Evolutionary conservation across 2,329 filamentous ascomycete genomes (phyloP).

Genomic region (Epicoccum nigrum): DNA sequence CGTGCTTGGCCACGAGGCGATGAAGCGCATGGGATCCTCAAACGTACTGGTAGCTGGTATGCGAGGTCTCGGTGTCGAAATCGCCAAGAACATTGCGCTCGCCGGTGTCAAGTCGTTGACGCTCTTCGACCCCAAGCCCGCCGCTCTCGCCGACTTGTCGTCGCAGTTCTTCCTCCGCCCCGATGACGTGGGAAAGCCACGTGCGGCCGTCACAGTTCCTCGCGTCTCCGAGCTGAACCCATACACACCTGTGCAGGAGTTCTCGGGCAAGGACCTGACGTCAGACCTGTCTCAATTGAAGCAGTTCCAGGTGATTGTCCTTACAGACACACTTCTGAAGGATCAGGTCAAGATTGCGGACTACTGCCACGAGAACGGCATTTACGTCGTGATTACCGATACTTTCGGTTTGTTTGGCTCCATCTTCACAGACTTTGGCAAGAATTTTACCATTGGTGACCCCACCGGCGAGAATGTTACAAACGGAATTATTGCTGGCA

Average conservation of each 20-base stretch:
- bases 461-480: constrained; percentile 87
- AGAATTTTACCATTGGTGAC: constrained; percentile 90
- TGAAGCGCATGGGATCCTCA: constrained; percentile 98
- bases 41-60: constrained; percentile 91
- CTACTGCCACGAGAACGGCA: constrained; percentile 92
- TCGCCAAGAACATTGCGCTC: constrained; percentile 97
- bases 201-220: constrained; percentile 84
- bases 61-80: constrained; percentile 94
- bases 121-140: constrained; percentile 85
- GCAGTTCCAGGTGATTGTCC: constrained; percentile 88
- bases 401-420: constrained; percentile 93
- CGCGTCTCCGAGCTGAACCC: constrained; percentile 93
- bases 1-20: constrained; percentile 78
- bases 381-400: constrained; percentile 86
- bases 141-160: constrained; percentile 85
- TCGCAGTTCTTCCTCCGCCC: constrained; percentile 95
- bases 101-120: constrained; percentile 98
- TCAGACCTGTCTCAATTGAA: constrained; percentile 82
- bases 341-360: constrained; percentile 85
- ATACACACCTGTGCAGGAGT: constrained; percentile 88
- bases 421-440: constrained; percentile 96
- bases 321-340: constrained; percentile 82
- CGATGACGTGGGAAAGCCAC: constrained; percentile 88
- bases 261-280: constrained; percentile 67
- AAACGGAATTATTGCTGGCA: constrained; percentile 86